Percentiles rank a stretch among this genome's conserved stretches.
Evolutionary conservation across 495 filamentous ascomycete species (phyloP).

Genomic region (Hypomontagnella monticulosa): DNA sequence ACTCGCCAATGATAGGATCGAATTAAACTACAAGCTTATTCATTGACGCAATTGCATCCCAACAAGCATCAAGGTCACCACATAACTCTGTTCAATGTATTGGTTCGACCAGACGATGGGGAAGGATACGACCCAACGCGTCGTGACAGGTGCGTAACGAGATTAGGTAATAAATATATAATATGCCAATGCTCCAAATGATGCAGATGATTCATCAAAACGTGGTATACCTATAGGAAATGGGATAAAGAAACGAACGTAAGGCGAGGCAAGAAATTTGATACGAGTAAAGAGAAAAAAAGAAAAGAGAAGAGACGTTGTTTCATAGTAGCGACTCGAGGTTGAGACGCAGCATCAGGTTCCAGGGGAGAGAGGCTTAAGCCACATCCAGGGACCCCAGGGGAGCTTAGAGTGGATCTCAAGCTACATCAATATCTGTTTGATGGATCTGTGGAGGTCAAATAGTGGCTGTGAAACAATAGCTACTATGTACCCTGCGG

Average conservation of each 20-base stretch:
- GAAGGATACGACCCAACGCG: neutral
- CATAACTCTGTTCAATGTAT: constrained; percentile 9
- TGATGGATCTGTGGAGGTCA: neutral
- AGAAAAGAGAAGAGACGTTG: constrained; percentile 21
- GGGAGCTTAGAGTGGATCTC: neutral
- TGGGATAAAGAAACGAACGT: constrained; percentile 16
- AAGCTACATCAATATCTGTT: no score
- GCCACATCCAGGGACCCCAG: constrained; percentile 30
- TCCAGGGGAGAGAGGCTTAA: constrained; percentile 24
- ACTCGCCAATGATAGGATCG: neutral
- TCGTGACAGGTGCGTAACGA: constrained; percentile 6
- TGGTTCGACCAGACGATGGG: constrained; percentile 1
- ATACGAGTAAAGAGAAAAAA: neutral
- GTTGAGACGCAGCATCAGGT: constrained; percentile 28
- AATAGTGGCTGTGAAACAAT: constrained; percentile 25
- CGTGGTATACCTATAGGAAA: constrained; percentile 5
- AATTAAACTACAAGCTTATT: constrained; percentile 16
- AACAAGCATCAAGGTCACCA: constrained; percentile 1
- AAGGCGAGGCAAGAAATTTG: neutral
- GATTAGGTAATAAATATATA: constrained; percentile 9
- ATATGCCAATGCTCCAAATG: constrained; percentile 9
- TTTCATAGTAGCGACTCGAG: constrained; percentile 27
- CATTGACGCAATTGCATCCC: constrained; percentile 9
- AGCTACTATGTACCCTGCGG: neutral
- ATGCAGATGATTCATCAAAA: constrained; percentile 19